Base-by-base conservation (phyloP, 257 asterid genomes). In the Solanum pennellii region DNA sequence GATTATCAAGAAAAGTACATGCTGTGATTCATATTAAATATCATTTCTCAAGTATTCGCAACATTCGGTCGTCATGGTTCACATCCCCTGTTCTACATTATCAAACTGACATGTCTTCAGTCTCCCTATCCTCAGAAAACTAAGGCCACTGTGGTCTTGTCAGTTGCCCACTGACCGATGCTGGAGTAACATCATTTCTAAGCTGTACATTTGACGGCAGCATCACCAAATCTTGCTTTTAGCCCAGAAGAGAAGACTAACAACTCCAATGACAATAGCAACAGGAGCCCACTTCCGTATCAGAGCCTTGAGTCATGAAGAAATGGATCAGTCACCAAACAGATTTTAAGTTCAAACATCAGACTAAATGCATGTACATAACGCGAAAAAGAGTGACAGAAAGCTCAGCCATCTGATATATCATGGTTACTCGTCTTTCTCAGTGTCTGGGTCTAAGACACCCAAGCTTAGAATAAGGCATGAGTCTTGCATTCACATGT, bases 201-300 rank as follows among this genome's bases (percentile, higher is more conserved):
- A 84, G 39, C 71, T 59, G 27, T 41, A 77, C 27, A 29, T 49
- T 20, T 83, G 66, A 83, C 83, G 83, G 85, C 90, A 88, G 79
- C 93, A 90, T 94, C 93, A 96, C 98, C 98, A 95, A 41, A 95
- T 90, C 95, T 96, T 95, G 60, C 91, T 93, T 89, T 89, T 92
- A 86, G 94, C 92, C 96, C 95, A 96, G 85, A 93, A 89, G 91
- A 96, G 95, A 91, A 96, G 92, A 87, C 91, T 92, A 87, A 96
- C 99, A 69, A 95, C 95, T 86, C 94, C 98, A 25, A 95, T 89
- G 47, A 96, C 99, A 87, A 96, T 88, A 44, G 95, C 99, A 80
- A 95, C 95, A 1, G 99, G 99, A 45, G 99, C 98, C 94, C 97
- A 96, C 87, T 95, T 95, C 77, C 95, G 97, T 86, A 96, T 95